Evolutionary conservation across 257 asterid genomes (phyloP).

Genomic region (Rauvolfia tetraphylla): DNA sequence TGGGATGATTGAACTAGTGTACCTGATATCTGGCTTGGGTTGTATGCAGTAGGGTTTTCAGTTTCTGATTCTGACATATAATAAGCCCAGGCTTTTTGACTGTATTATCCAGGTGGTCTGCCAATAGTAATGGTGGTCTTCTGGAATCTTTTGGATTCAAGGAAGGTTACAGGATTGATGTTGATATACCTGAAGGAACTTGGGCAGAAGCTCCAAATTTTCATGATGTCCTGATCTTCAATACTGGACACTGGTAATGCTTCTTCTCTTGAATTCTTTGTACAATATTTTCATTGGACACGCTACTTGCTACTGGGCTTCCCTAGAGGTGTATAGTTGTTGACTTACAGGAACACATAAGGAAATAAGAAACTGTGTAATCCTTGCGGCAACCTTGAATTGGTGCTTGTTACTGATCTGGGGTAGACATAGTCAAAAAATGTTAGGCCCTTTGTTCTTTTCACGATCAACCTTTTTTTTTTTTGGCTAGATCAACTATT

Average conservation of each 20-base stretch:
- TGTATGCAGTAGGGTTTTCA: background rate
- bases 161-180: constrained; percentile 85
- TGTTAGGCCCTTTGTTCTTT: background rate
- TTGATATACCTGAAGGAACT: constrained; percentile 85
- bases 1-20: background rate
- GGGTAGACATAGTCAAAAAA: background rate
- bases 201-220: constrained; percentile 76
- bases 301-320: background rate
- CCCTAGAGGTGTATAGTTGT: background rate
- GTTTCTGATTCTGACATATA: background rate
- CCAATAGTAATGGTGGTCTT: constrained; percentile 49
- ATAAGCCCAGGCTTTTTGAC: constrained; percentile 13
- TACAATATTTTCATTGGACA: background rate
- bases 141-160: constrained; percentile 88
- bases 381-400: background rate
- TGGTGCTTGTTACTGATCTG: background rate
- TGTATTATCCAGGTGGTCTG: constrained; percentile 64
- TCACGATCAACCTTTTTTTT: no score
- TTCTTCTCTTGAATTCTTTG: constrained; percentile 7
- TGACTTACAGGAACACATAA: background rate
- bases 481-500: no score
- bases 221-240: constrained; percentile 80
- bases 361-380: background rate
- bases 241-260: constrained; percentile 91
- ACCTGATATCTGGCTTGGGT: background rate